A percentile compares a stretch with the other conserved stretches of the same genome.
Conservation (phyloP, 768 basidiomycete genomes). For the Termitomyces sp. region DNA sequence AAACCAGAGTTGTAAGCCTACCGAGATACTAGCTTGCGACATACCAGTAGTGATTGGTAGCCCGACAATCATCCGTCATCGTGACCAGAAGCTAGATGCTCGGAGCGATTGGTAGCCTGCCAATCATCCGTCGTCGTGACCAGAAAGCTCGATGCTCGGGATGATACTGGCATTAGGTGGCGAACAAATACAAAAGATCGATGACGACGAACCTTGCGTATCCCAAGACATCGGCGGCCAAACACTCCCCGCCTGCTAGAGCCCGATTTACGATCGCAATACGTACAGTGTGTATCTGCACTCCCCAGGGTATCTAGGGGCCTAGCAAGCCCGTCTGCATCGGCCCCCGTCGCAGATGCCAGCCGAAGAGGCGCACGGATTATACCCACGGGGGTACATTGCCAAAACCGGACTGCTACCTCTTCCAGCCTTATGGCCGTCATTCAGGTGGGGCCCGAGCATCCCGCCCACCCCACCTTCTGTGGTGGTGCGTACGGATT, state of each 20-base stretch:
- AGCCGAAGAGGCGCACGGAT: neutral
- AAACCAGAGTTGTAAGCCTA: neutral
- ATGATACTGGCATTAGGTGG: neutral
- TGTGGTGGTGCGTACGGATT: constrained; percentile 9
- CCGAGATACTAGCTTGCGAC: neutral
- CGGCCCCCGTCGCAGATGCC: constrained; percentile 7
- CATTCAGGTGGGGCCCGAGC: constrained; percentile 3
- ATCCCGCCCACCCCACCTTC: constrained; percentile 8
- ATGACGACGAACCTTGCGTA: neutral
- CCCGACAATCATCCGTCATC: too few species aligned
- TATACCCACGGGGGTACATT: constrained; percentile 1
- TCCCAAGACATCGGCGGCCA: neutral
- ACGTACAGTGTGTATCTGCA: constrained; percentile 1
- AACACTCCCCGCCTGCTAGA: constrained; percentile 5
- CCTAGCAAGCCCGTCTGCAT: constrained; percentile 2
- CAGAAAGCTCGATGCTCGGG: neutral
- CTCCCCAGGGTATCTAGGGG: constrained; percentile 9
- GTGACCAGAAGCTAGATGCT: too few species aligned
- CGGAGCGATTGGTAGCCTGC: neutral
- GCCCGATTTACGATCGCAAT: constrained; percentile 3
- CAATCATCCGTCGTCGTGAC: neutral
- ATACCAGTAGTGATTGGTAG: neutral
- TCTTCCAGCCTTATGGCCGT: constrained; percentile 5
- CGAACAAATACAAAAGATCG: neutral
- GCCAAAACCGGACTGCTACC: neutral